Evolutionary conservation across 2,329 filamentous ascomycete genomes (phyloP), one percentile per base, ranked within the genome.

Genomic region (Epichloe gansuensis): DNA sequence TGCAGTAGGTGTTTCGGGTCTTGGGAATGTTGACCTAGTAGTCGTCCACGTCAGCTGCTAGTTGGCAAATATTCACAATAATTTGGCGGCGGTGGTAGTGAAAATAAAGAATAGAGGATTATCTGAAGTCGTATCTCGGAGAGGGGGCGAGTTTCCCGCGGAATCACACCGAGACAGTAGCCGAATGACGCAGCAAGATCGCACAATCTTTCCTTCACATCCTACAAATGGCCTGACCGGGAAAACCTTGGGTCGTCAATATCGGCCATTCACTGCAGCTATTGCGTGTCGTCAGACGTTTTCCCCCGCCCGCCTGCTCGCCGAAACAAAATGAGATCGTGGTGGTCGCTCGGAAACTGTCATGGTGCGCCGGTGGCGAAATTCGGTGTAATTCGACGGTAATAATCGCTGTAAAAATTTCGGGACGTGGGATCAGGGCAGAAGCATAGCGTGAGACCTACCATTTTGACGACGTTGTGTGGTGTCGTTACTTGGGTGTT

Each of bases 1-100:
- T 94, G 88, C 88, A 95, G 81, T 90, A 95, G 75, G 91, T 95
- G 80, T 89, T 87, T 73, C 90, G 85, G 74, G 90, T 95, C 82
- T 95, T 95, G 71, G 91, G 90, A 80, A 95, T 87, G 88, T 95
- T 95, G 81, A 95, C 90, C 91, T 91, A 64, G 39, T 47, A 21
- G 44, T 48, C 31, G 31, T 25, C 35, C 52, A 34, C 37, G 54
- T 55, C 51, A 55, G 54, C 51, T 46, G 25, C 50, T 52, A 13
- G 7, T 41, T 34, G 28, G 12, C 34, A 46, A 31, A 15, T 7
- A 9, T 4, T 3, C 15, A 2, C 13, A 6, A n/a, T 46, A 5
- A 15, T 39, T 8, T 38, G 34, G 8, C 11, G 42, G 42, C 11
- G 34, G 12, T 13, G 4, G 44, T 5, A 21, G 23, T 4, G 42